Percentiles rank a stretch among this genome's conserved stretches.
Conservation (phyloP, 148 eudicot species). For the Polygonum aviculare region DNA sequence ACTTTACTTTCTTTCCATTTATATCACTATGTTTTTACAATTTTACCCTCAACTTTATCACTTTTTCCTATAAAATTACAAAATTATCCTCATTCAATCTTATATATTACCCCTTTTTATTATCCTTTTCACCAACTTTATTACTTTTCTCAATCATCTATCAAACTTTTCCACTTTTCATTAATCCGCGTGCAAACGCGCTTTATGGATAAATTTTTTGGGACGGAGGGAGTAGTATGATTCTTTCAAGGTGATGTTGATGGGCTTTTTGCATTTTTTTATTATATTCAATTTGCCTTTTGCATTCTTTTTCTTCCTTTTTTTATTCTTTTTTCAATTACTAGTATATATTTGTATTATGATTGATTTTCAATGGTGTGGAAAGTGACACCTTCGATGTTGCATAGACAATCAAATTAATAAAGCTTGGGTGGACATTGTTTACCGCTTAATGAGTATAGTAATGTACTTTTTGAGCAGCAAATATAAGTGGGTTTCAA, state of each 20-base stretch:
- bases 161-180: too few relatives aligned
- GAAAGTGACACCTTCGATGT: slow-evolving; percentile 10
- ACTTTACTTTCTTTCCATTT: too few relatives aligned
- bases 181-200: too few relatives aligned
- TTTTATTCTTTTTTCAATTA: not conserved
- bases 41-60: too few relatives aligned
- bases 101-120: too few relatives aligned
- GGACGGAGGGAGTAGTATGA: too few relatives aligned
- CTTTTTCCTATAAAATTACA: too few relatives aligned
- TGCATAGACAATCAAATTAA: not conserved
- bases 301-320: not conserved
- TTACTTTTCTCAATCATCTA: too few relatives aligned
- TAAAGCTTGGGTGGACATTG: not conserved
- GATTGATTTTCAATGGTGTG: not conserved
- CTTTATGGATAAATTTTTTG: too few relatives aligned
- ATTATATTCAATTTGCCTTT: not conserved
- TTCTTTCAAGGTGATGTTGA: slow-evolving; percentile 8
- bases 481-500: not conserved
- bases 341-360: not conserved
- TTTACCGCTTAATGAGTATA: not conserved
- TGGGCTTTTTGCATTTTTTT: not conserved
- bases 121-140: too few relatives aligned
- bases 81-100: too few relatives aligned
- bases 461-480: not conserved
- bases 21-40: too few relatives aligned